Percentiles rank a stretch among this genome's conserved stretches.
These are phyloP conservation scores for Schwanniomyces pseudopolymorphus DNA, from an alignment of 805 yeast genomes.

Conservation along the genomic window DNA sequence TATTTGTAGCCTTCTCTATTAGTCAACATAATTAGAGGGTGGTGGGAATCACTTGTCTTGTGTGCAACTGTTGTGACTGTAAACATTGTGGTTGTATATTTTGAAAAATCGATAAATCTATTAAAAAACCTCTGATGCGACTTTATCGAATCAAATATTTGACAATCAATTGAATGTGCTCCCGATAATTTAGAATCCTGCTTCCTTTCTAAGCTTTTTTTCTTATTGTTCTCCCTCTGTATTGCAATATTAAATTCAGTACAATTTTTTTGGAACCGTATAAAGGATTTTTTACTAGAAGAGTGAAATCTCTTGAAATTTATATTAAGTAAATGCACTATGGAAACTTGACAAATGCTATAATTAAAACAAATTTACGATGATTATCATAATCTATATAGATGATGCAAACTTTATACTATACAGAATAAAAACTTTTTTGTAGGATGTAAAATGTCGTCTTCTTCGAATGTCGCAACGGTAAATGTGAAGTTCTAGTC, in stretches of 20 bases:
- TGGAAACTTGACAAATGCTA: conserved; percentile 3
- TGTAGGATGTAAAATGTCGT: conserved; percentile 1
- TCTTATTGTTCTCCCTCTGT: conserved; percentile 3
- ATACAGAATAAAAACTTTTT: not conserved
- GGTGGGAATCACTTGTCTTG: conserved; percentile 51
- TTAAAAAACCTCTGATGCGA: conserved; percentile 7
- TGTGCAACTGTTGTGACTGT: conserved; percentile 54
- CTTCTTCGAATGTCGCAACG: not conserved
- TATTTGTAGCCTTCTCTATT: conserved; percentile 53
- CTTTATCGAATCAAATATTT: conserved; percentile 4
- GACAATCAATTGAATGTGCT: conserved; percentile 9
- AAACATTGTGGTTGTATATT: conserved; percentile 38
- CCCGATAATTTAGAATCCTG: conserved; percentile 4
- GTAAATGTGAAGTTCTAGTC: not conserved
- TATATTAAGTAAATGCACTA: conserved; percentile 4
- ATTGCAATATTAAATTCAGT: not conserved
- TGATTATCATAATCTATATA: not conserved
- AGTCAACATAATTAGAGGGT: conserved; percentile 55
- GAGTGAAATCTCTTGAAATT: conserved; percentile 8
- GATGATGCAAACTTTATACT: not conserved
- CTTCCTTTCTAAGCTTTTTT: not conserved
- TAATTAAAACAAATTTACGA: not conserved
- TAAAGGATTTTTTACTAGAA: conserved; percentile 2
- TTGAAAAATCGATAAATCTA: conserved; percentile 12
- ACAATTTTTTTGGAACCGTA: conserved; percentile 1